Conservation (phyloP, 805 yeast genomes). For the Ogataea siamensis region DNA sequence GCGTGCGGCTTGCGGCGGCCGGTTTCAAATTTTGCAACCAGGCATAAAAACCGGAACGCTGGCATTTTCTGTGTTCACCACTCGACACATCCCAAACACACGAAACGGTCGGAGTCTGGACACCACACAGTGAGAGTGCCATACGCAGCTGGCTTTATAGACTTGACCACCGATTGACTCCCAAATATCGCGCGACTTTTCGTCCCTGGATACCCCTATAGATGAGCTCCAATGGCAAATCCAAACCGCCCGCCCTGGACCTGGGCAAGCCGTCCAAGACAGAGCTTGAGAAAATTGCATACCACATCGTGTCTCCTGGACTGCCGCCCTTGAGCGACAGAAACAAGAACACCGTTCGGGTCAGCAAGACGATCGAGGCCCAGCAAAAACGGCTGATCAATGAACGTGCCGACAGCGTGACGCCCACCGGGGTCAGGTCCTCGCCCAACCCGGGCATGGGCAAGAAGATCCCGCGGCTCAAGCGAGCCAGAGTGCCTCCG, state of each 20-base stretch:
- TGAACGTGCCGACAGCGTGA: conserved; percentile 10
- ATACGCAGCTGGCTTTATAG: conserved; percentile 1
- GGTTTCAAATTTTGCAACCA: conserved; percentile 13
- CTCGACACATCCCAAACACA: not conserved
- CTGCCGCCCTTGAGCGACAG: conserved; percentile 24
- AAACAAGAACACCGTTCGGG: conserved; percentile 16
- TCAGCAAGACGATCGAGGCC: conserved; percentile 24
- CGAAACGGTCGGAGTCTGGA: not conserved
- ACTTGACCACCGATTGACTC: not conserved
- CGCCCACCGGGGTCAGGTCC: conserved; percentile 2
- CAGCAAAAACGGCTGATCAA: conserved; percentile 25
- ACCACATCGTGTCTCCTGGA: conserved; percentile 26
- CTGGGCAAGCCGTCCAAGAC: conserved; percentile 9
- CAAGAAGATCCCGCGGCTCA: conserved; percentile 11
- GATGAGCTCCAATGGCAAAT: conserved; percentile 4
- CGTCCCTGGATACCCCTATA: conserved; percentile 10
- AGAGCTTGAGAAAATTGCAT: conserved; percentile 14
- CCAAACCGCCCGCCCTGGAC: conserved; percentile 18
- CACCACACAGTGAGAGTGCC: not conserved
- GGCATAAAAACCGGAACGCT: conserved; percentile 12
- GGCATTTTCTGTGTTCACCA: conserved; percentile 4
- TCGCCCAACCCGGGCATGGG: not conserved
- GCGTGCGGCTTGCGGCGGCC: conserved; percentile 15
- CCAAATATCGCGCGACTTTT: no score
- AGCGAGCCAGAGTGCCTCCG: conserved; percentile 26